phyloP scores from a whole-genome alignment of 345 rosid species.

The Fremontodendron californicum region DNA sequence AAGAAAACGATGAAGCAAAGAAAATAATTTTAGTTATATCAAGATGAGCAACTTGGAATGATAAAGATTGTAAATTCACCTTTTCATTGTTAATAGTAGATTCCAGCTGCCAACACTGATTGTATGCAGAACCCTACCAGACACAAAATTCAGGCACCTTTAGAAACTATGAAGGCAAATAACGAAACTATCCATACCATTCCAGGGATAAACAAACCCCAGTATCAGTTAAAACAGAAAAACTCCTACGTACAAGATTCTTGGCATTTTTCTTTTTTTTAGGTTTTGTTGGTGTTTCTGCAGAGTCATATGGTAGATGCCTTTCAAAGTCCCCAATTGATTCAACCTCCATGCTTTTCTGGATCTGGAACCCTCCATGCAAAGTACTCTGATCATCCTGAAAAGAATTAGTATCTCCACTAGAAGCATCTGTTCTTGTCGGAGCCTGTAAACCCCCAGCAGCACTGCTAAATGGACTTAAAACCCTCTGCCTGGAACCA shows the following conservation, averaged over 20 bases:
- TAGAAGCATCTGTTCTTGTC: constrained; percentile 75
- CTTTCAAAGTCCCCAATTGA: constrained; percentile 64
- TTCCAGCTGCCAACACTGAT: constrained; percentile 75
- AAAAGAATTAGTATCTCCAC: constrained; percentile 93
- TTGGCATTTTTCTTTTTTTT: constrained; percentile 85
- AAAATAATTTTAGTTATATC: neutral
- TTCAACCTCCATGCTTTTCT: constrained; percentile 77
- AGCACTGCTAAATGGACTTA: constrained; percentile 57
- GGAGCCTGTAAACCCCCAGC: constrained; percentile 46
- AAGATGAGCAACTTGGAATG: neutral
- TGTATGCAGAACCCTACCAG: constrained; percentile 75
- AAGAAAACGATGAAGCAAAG: neutral
- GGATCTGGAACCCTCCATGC: constrained; percentile 65
- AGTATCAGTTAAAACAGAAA: constrained; percentile 18
- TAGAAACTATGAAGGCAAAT: constrained; percentile 16
- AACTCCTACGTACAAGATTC: constrained; percentile 45
- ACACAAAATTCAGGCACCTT: constrained; percentile 17
- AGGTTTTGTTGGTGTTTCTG: constrained; percentile 69
- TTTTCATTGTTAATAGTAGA: constrained; percentile 58
- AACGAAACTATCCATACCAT: constrained; percentile 7
- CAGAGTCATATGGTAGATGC: constrained; percentile 61
- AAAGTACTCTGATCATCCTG: constrained; percentile 90
- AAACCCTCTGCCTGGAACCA: constrained; percentile 77
- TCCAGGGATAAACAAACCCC: constrained; percentile 5
- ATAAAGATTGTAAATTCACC: constrained; percentile 33